A percentile compares a stretch with the other conserved stretches of the same genome.
phyloP scores from a whole-genome alignment of 2,329 filamentous ascomycete species.

The Whalleya microplaca region DNA sequence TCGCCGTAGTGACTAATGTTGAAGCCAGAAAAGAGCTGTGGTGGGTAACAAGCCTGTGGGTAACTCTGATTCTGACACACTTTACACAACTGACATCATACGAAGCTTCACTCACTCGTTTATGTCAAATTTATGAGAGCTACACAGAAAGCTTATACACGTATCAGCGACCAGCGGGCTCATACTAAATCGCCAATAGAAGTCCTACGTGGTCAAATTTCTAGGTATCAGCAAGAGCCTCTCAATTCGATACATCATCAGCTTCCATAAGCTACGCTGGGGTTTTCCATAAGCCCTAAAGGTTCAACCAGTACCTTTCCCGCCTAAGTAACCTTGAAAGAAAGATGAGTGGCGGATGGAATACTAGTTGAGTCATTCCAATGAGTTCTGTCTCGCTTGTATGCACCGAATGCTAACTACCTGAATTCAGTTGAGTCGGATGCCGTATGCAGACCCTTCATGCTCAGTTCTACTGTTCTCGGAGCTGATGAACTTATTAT shows the following conservation, averaged over 20 bases:
- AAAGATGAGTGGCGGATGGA: slow-evolving; percentile 83
- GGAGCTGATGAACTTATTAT: slow-evolving; percentile 31
- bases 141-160: background rate
- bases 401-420: slow-evolving; percentile 25
- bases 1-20: background rate
- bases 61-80: background rate
- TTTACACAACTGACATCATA: background rate
- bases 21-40: background rate
- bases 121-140: background rate
- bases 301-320: slow-evolving; percentile 18
- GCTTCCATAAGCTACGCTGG: background rate
- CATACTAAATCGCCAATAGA: background rate
- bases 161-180: background rate
- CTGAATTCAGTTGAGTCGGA: slow-evolving; percentile 76
- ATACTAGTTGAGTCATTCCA: slow-evolving; percentile 68
- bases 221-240: background rate
- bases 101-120: background rate
- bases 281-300: background rate
- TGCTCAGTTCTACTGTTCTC: slow-evolving; percentile 24
- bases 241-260: background rate
- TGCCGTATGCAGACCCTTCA: slow-evolving; percentile 64
- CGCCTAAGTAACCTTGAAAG: slow-evolving; percentile 17
- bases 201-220: background rate
- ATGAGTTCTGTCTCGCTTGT: background rate
- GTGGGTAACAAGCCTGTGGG: too few relatives aligned